These are phyloP conservation scores for Hippophae tibetana DNA, from an alignment of 306 rosid species.

Conservation along the genomic window DNA sequence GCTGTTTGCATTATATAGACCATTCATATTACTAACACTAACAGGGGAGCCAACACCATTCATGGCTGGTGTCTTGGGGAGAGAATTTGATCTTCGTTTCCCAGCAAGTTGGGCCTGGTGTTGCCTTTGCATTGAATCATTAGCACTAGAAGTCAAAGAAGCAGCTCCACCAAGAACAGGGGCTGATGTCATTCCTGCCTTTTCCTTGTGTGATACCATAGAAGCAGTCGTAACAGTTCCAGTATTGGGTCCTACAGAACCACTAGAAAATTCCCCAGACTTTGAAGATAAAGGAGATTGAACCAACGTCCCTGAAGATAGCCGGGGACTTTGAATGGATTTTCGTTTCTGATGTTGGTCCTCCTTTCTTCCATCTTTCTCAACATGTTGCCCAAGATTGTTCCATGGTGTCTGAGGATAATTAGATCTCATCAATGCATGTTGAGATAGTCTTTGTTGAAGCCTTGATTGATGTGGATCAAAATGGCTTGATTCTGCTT, in stretches of 20 bases:
- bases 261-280: slow-evolving; percentile 85
- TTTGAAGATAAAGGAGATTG: slow-evolving; percentile 81
- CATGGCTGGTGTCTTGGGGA: slow-evolving; percentile 68
- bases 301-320: slow-evolving; percentile 61
- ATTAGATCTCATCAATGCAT: slow-evolving; percentile 51
- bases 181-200: slow-evolving; percentile 45
- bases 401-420: slow-evolving; percentile 71
- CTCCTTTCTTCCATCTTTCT: slow-evolving; percentile 75
- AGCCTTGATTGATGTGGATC: slow-evolving; percentile 63
- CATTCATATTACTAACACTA: slow-evolving; percentile 66
- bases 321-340: slow-evolving; percentile 72
- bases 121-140: slow-evolving; percentile 79
- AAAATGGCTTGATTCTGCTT: slow-evolving; percentile 48
- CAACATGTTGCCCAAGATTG: slow-evolving; percentile 57
- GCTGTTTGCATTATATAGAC: slow-evolving; percentile 61
- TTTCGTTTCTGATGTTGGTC: slow-evolving; percentile 68
- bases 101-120: slow-evolving; percentile 68
- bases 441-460: slow-evolving; percentile 51
- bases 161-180: slow-evolving; percentile 57
- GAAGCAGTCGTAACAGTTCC: slow-evolving; percentile 50
- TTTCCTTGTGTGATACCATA: slow-evolving; percentile 61
- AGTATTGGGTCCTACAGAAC: slow-evolving; percentile 71
- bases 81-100: slow-evolving; percentile 67
- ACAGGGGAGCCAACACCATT: slow-evolving; percentile 84
- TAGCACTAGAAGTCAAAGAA: slow-evolving; percentile 57